Conservation (phyloP, 306 rosid genomes). For the Carpinus viminea region DNA sequence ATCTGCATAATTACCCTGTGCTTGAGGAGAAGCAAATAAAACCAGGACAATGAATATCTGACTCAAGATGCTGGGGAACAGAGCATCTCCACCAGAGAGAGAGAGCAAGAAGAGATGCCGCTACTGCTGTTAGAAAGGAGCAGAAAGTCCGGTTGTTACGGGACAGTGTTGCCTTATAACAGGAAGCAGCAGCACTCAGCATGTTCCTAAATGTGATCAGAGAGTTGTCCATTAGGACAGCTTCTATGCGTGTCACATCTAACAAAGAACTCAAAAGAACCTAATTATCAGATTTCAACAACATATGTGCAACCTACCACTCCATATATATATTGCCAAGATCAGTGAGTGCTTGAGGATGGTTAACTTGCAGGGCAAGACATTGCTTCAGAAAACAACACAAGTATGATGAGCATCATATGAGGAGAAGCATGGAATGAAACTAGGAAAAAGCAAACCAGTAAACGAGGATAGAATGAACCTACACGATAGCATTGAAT, state of each 20-base stretch:
- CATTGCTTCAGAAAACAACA: constrained; percentile 73
- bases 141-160: constrained; percentile 94
- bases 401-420: constrained; percentile 25
- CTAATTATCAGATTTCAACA: background rate
- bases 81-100: background rate
- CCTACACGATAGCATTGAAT: constrained; percentile 90
- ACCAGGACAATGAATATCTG: background rate
- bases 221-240: constrained; percentile 20
- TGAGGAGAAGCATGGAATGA: constrained; percentile 4
- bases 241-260: background rate
- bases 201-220: constrained; percentile 65
- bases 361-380: constrained; percentile 85
- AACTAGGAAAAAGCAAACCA: constrained; percentile 1
- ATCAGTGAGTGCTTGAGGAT: constrained; percentile 95
- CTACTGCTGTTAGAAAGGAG: constrained; percentile 95
- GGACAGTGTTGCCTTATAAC: constrained; percentile 87
- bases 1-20: constrained; percentile 92
- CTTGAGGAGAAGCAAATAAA: background rate
- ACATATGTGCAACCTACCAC: constrained; percentile 54
- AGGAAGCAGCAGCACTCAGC: constrained; percentile 91
- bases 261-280: background rate
- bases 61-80: background rate
- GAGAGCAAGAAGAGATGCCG: background rate
- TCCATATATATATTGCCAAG: constrained; percentile 98
- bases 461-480: constrained; percentile 4